These are phyloP conservation scores for Colletotrichum tropicicola DNA, from an alignment of 2,329 filamentous ascomycete species.

Conservation along the genomic window DNA sequence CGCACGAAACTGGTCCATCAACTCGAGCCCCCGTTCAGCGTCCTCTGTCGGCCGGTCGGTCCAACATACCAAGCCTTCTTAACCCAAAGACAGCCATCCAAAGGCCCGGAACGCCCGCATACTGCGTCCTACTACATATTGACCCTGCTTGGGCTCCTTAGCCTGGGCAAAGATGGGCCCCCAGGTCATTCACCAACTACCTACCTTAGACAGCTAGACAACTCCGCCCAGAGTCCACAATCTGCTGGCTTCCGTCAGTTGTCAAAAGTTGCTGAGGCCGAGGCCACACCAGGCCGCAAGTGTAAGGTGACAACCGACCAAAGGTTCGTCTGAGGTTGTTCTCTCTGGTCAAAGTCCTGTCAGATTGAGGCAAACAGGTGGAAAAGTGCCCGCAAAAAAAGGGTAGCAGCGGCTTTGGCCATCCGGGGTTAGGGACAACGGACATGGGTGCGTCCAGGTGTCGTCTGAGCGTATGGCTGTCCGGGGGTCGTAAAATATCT, in stretches of 20 bases:
- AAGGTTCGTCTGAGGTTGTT: constrained; percentile 5
- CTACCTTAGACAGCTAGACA: neutral
- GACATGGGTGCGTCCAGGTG: neutral
- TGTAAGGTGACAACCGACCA: constrained; percentile 12
- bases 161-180: neutral
- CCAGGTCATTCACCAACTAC: too few species aligned
- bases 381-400: neutral
- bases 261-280: constrained; percentile 12
- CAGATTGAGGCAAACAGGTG: constrained; percentile 4
- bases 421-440: neutral
- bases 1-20: too few species aligned
- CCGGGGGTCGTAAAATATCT: too few species aligned
- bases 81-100: neutral
- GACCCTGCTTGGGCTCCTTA: neutral
- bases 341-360: neutral
- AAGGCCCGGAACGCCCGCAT: constrained; percentile 4
- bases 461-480: constrained; percentile 11
- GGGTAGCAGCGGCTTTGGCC: constrained; percentile 25
- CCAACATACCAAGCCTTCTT: neutral
- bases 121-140: constrained; percentile 2
- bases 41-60: neutral
- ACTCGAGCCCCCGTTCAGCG: too few species aligned
- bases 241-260: constrained; percentile 11
- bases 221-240: neutral
- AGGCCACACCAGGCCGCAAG: constrained; percentile 7